Evolutionary conservation across 108 stramenopile genomes (phyloP).

Genomic region (Fistulifera solaris): DNA sequence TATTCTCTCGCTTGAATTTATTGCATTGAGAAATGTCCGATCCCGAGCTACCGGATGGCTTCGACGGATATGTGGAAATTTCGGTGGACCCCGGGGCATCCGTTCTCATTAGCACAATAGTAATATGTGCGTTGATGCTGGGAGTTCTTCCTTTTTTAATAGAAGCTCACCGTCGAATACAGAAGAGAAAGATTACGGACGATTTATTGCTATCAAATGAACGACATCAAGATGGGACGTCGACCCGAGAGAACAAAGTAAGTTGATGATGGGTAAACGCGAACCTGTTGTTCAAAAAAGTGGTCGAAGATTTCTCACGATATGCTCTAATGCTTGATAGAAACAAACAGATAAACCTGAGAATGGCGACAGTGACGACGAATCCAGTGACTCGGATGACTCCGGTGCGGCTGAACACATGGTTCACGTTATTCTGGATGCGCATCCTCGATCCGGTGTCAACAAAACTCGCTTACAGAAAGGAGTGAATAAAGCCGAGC

Average conservation of each 20-base stretch:
- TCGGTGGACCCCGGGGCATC: conserved; percentile 9
- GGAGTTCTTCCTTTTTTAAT: neutral
- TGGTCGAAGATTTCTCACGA: too few relatives aligned
- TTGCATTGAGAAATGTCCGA: too few relatives aligned
- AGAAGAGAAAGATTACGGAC: neutral
- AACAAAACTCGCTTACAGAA: too few relatives aligned
- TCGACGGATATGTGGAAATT: conserved; percentile 4
- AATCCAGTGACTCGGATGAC: neutral
- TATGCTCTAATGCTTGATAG: too few relatives aligned
- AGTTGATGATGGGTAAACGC: neutral
- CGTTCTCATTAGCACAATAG: conserved; percentile 1
- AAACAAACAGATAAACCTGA: neutral
- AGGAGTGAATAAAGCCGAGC: too few relatives aligned
- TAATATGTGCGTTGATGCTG: neutral
- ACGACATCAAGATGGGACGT: too few relatives aligned
- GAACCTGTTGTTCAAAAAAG: conserved; percentile 1
- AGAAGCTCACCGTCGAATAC: neutral
- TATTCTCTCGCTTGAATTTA: too few relatives aligned
- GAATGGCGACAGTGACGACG: neutral
- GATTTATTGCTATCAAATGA: too few relatives aligned
- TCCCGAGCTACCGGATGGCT: conserved; percentile 1
- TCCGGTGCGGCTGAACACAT: neutral
- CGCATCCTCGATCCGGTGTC: neutral
- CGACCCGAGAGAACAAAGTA: neutral
- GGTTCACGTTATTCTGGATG: conserved; percentile 1